Evolutionary conservation across 2,329 filamentous ascomycete genomes (phyloP).

Genomic region (Anisogramma anomala): DNA sequence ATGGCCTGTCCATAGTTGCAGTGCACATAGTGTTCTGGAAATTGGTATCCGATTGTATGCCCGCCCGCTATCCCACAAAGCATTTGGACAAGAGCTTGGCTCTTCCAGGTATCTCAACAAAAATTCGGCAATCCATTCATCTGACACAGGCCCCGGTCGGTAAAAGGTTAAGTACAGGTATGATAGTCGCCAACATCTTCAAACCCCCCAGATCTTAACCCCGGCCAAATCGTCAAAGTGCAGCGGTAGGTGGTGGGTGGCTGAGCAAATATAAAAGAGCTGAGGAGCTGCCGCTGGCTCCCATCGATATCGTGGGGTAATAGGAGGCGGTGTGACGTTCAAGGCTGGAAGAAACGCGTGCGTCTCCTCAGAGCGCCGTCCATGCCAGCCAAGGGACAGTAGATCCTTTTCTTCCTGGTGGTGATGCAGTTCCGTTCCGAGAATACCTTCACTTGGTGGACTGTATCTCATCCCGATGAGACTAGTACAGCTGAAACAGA

Average conservation of each 20-base stretch:
- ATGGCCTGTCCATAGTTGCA: too few relatives aligned
- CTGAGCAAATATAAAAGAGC: not conserved
- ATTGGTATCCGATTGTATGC: not conserved
- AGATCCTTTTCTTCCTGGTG: not conserved
- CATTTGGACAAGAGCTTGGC: not conserved
- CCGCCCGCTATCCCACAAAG: not conserved
- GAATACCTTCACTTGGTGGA: conserved; percentile 1
- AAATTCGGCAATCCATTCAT: not conserved
- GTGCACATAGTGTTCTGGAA: too few relatives aligned
- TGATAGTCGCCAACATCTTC: not conserved
- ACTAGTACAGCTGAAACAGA: conserved; percentile 7
- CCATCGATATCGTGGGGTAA: too few relatives aligned
- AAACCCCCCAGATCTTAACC: not conserved
- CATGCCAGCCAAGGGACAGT: not conserved
- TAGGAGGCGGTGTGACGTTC: too few relatives aligned
- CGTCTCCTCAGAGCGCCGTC: too few relatives aligned
- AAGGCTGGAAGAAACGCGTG: too few relatives aligned
- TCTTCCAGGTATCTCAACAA: not conserved
- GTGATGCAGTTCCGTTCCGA: conserved; percentile 11
- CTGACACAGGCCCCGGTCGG: too few relatives aligned
- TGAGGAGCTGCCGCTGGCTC: too few relatives aligned
- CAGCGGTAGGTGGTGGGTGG: not conserved
- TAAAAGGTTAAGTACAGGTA: not conserved
- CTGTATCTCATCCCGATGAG: conserved; percentile 1
- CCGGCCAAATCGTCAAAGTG: not conserved